Evolutionary conservation across 371 early-diverging fungal genomes (phyloP), one percentile per base, ranked within the genome.

Genomic region (Circinella minor): DNA sequence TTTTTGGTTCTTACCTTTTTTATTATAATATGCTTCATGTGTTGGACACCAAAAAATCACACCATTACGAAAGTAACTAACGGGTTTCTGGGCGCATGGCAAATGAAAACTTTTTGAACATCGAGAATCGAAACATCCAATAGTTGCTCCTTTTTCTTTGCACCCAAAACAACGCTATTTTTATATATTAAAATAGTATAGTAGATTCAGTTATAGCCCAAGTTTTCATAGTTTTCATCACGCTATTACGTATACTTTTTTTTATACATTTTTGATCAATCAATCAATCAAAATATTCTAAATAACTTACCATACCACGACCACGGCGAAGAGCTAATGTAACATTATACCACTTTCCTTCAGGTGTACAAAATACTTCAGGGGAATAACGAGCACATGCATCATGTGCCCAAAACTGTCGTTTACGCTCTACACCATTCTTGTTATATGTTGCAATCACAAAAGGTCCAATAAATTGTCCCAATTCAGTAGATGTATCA

Each of bases 101-200:
- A 95, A 81, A 74, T 96, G 97, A 70, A 90, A 96, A 46, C 93
- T 93, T 66, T 89, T 84, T n/a, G 83, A 78, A 71, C 97, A 97
- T 68, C 91, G 88, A 4, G 90, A 86, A 57, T 96, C 91, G 73
- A 95, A 95, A 74, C 97, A 97, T 2, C 96, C 95, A 27, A 96
- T 90, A 0, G 95, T 94, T 0, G 97, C 96, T 0, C 97, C 97
- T 15, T 89, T 90, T 71, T 91, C 90, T 65, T 89, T 89, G 76
- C 97, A 97, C 0, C 57, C 80, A 20, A 84, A 79, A 61, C 96
- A 95, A 75, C 87, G 85, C 89, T 90, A 66, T 9, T 39, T 48
- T 43, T 43, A 11, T 1, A 43, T 9, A 43, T 9, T 11, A 3
- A 43, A 43, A 43, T 9, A 11, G 11, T 9, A 43, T 43, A 3